Conservation (phyloP, 495 filamentous ascomycete species). For the Xylaria palmicola region DNA sequence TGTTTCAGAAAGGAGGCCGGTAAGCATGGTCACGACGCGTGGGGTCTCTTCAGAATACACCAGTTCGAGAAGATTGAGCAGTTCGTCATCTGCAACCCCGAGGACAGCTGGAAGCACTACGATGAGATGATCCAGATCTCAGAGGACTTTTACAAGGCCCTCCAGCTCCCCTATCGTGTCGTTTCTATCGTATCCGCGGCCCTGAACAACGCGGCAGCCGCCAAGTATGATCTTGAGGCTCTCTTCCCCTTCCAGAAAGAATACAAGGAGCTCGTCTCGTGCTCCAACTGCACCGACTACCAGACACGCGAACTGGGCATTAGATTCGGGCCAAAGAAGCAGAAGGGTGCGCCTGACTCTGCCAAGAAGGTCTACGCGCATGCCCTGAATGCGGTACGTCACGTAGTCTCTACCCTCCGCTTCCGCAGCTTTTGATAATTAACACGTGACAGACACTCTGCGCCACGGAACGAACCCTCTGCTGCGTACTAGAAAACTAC, state of each 20-base stretch:
- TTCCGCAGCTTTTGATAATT: neutral
- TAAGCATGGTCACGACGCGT: constrained; percentile 88
- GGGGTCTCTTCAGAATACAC: constrained; percentile 97
- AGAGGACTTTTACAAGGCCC: constrained; percentile 91
- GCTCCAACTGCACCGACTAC: constrained; percentile 95
- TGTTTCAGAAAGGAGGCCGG: constrained; percentile 96
- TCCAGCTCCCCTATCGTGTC: constrained; percentile 84
- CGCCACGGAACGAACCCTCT: constrained; percentile 90
- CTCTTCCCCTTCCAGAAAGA: constrained; percentile 97
- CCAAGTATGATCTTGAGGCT: constrained; percentile 95
- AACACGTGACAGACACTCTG: constrained; percentile 60
- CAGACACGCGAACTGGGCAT: constrained; percentile 88
- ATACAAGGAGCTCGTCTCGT: constrained; percentile 96
- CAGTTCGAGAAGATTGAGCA: constrained; percentile 99
- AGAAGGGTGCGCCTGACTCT: constrained; percentile 54
- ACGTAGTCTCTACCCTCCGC: neutral
- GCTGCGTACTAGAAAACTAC: constrained; percentile 95
- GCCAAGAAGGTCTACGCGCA: constrained; percentile 91
- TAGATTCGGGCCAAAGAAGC: constrained; percentile 74
- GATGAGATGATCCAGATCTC: constrained; percentile 87
- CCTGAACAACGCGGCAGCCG: constrained; percentile 87
- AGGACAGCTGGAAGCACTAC: constrained; percentile 91
- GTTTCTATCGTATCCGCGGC: constrained; percentile 94
- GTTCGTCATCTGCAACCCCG: constrained; percentile 90
- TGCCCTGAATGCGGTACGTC: constrained; percentile 67